Evolutionary conservation across 2,329 filamentous ascomycete species (phyloP).

Genomic region (Penicillium sp.): DNA sequence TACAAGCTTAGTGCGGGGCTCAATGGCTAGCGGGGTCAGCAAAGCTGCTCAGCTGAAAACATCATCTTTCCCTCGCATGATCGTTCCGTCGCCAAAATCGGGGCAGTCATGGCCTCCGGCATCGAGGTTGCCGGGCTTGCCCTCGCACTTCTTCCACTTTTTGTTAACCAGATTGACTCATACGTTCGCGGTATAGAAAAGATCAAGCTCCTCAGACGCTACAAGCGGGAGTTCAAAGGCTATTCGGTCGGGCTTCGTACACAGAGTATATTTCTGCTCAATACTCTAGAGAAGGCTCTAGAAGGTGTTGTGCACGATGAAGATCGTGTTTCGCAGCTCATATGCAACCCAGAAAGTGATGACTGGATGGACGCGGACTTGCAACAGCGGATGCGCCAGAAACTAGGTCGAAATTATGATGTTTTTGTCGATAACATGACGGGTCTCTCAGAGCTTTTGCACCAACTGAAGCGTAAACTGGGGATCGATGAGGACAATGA

Average conservation of each 20-base stretch:
- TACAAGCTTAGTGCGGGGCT: too few species aligned
- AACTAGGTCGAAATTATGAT: constrained; percentile 11
- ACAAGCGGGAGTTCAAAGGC: constrained; percentile 15
- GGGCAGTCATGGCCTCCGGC: background rate
- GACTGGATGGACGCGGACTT: constrained; percentile 7
- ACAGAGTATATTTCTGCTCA: constrained; percentile 16
- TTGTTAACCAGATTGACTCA: constrained; percentile 29
- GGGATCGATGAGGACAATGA: too few species aligned
- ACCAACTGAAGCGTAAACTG: too few species aligned
- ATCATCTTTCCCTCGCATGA: background rate
- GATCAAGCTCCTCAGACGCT: constrained; percentile 17
- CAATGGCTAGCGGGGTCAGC: background rate
- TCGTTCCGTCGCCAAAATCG: too few species aligned
- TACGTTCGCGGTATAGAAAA: constrained; percentile 25
- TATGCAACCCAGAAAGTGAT: background rate
- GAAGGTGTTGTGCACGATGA: constrained; percentile 11
- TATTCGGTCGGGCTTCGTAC: constrained; percentile 10
- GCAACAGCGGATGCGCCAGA: background rate
- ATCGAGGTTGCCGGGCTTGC: constrained; percentile 22
- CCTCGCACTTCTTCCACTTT: constrained; percentile 27
- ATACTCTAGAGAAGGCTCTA: constrained; percentile 8
- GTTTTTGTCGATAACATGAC: background rate
- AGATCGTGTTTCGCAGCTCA: constrained; percentile 8
- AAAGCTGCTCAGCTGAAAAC: background rate
- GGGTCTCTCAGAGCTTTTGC: background rate